Percentiles rank a stretch among this genome's conserved stretches.
Evolutionary conservation across 2,329 filamentous ascomycete genomes (phyloP).

Genomic region (Aspergillus fructus): DNA sequence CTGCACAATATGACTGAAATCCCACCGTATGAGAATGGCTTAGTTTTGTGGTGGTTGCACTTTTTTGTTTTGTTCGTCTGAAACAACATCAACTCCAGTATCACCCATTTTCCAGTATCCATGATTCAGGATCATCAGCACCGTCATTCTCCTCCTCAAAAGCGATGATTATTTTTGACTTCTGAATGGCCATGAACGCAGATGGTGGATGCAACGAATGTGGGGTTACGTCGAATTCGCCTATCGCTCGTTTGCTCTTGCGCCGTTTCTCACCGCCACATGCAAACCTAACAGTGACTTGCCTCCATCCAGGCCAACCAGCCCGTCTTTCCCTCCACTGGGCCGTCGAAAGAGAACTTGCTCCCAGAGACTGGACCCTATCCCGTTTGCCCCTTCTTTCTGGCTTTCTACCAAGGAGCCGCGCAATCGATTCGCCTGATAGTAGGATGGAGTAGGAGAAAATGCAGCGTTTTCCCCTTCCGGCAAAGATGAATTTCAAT

Average conservation of each 20-base stretch:
- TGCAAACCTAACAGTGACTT: constrained; percentile 12
- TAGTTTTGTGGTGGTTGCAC: background rate
- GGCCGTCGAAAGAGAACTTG: constrained; percentile 3
- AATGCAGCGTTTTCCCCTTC: constrained; percentile 2
- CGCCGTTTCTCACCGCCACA: constrained; percentile 24
- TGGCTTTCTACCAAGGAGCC: constrained; percentile 16
- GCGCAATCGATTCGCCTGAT: constrained; percentile 7
- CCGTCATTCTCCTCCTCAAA: background rate
- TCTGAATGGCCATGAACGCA: constrained; percentile 3
- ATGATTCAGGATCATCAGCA: background rate
- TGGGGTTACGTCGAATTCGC: constrained; percentile 25
- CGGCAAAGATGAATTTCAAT: background rate
- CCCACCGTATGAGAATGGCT: background rate
- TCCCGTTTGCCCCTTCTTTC: constrained; percentile 5
- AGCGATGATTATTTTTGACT: constrained; percentile 1
- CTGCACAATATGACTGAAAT: background rate
- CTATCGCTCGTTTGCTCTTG: constrained; percentile 21
- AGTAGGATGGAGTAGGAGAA: constrained; percentile 10
- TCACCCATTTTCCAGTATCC: background rate
- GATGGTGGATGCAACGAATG: constrained; percentile 19
- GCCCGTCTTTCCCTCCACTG: constrained; percentile 11
- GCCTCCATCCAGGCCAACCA: constrained; percentile 8
- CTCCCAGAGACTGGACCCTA: constrained; percentile 4
- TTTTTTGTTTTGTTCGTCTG: background rate
- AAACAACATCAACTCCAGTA: background rate